These are phyloP conservation scores for Stagonosporopsis tanaceti DNA, from an alignment of 2,329 filamentous ascomycete species.

Conservation along the genomic window DNA sequence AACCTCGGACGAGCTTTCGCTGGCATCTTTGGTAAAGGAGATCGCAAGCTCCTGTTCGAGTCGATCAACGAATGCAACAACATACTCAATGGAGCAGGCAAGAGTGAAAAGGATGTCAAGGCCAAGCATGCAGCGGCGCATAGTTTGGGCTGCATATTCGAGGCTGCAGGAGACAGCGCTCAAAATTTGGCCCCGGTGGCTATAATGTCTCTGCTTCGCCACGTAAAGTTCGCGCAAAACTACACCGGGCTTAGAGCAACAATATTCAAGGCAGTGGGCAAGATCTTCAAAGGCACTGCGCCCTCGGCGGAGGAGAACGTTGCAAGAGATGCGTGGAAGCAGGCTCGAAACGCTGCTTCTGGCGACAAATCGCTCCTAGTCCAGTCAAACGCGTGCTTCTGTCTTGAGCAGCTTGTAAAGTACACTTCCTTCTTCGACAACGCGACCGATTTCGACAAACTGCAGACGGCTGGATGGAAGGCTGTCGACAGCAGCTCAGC, in stretches of 20 bases:
- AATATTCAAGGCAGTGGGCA: constrained; percentile 76
- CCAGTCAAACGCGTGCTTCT: constrained; percentile 79
- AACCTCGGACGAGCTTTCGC: constrained; percentile 86
- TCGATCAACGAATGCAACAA: constrained; percentile 86
- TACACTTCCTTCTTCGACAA: constrained; percentile 86
- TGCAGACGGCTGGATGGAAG: constrained; percentile 85
- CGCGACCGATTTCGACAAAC: constrained; percentile 85
- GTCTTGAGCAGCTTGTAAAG: constrained; percentile 75
- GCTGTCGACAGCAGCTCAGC: constrained; percentile 79
- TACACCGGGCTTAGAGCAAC: constrained; percentile 85
- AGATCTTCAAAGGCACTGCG: constrained; percentile 77
- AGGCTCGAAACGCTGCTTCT: constrained; percentile 76
- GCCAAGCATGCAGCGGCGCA: constrained; percentile 87
- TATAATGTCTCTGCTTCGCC: constrained; percentile 75
- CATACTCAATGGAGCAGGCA: constrained; percentile 73
- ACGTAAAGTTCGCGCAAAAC: constrained; percentile 78
- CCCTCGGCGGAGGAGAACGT: constrained; percentile 82
- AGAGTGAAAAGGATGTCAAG: constrained; percentile 78
- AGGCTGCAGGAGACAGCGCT: constrained; percentile 90
- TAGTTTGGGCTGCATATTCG: constrained; percentile 88
- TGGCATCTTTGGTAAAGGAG: constrained; percentile 82
- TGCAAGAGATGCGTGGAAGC: constrained; percentile 93
- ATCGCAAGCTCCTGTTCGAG: constrained; percentile 91
- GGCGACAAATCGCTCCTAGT: constrained; percentile 85
- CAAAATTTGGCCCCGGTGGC: constrained; percentile 81